A percentile compares a stretch with the other conserved stretches of the same genome.
These are phyloP conservation scores for Mucor indicus DNA, from an alignment of 371 early-diverging fungal species.

Conservation along the genomic window DNA sequence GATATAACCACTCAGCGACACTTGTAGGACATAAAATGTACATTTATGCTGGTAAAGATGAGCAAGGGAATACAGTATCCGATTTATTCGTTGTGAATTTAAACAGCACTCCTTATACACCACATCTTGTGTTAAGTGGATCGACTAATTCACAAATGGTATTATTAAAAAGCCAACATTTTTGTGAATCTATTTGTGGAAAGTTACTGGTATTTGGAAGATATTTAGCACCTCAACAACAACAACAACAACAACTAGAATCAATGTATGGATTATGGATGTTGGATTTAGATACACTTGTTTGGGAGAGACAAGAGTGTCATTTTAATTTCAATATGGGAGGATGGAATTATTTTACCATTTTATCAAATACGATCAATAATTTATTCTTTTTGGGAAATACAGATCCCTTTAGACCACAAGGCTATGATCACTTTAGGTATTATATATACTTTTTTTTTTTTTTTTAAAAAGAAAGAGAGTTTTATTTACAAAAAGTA, in stretches of 20 bases:
- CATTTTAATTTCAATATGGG: slow-evolving; percentile 51
- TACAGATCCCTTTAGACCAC: slow-evolving; percentile 53
- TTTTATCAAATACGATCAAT: slow-evolving; percentile 19
- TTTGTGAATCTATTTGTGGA: slow-evolving; percentile 61
- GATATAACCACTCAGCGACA: slow-evolving; percentile 63
- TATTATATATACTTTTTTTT: slow-evolving; percentile 5
- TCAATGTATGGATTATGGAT: slow-evolving; percentile 60
- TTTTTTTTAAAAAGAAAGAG: no score
- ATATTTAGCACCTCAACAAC: slow-evolving; percentile 19
- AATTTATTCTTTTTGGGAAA: slow-evolving; percentile 53
- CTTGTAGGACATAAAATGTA: slow-evolving; percentile 56
- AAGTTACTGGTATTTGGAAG: slow-evolving; percentile 60
- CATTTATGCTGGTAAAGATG: slow-evolving; percentile 62
- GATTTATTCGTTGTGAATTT: slow-evolving; percentile 60
- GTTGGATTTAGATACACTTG: slow-evolving; percentile 59
- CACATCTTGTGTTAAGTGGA: slow-evolving; percentile 41
- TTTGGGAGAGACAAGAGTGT: slow-evolving; percentile 60
- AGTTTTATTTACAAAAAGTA: no score
- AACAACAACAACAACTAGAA: slow-evolving; percentile 1
- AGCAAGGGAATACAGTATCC: slow-evolving; percentile 56
- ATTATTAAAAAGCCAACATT: slow-evolving; percentile 62
- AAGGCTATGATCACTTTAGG: slow-evolving; percentile 63
- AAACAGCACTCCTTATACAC: slow-evolving; percentile 38
- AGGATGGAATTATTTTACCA: slow-evolving; percentile 66
- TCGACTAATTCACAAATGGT: slow-evolving; percentile 50